Conservation (phyloP, 352 stramenopile genomes). For the Phytophthora ohioensis region DNA sequence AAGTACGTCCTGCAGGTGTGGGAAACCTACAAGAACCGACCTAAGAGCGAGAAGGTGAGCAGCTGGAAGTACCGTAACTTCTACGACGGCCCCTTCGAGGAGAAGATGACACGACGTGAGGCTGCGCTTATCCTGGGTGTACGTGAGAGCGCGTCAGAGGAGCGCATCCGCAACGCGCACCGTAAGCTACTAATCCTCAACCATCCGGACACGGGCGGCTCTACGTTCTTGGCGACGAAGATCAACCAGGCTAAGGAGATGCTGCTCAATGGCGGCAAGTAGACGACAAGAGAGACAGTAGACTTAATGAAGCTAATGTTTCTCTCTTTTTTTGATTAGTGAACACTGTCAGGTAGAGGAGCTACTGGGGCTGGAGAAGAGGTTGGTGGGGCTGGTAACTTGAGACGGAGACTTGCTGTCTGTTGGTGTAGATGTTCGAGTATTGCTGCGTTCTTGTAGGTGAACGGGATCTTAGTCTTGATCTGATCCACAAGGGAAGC, state of each 20-base stretch:
- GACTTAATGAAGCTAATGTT: conserved; percentile 15
- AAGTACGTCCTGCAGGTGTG: conserved; percentile 88
- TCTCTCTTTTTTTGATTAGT: conserved; percentile 18
- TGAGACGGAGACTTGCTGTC: conserved; percentile 31
- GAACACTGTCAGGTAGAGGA: conserved; percentile 13
- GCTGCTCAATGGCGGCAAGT: conserved; percentile 83
- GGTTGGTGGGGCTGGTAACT: neutral
- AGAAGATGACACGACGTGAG: conserved; percentile 99
- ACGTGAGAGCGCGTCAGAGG: conserved; percentile 92
- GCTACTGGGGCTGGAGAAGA: conserved; percentile 13
- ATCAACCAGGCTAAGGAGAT: conserved; percentile 99
- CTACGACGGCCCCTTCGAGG: conserved; percentile 98
- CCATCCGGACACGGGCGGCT: conserved; percentile 99
- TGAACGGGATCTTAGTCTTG: conserved; percentile 44
- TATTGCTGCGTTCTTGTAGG: conserved; percentile 31
- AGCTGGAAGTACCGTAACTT: conserved; percentile 89
- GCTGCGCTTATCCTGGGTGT: conserved; percentile 99
- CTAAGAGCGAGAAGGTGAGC: conserved; percentile 71
- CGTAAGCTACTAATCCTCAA: conserved; percentile 98
- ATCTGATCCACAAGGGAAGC: conserved; percentile 57
- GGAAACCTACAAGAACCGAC: conserved; percentile 76
- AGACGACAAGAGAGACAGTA: conserved; percentile 23
- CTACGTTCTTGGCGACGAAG: conserved; percentile 98
- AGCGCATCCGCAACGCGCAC: conserved; percentile 99
- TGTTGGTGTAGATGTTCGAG: conserved; percentile 44